Conservation (phyloP, 768 basidiomycete genomes). For the Rhodocollybia butyracea region DNA sequence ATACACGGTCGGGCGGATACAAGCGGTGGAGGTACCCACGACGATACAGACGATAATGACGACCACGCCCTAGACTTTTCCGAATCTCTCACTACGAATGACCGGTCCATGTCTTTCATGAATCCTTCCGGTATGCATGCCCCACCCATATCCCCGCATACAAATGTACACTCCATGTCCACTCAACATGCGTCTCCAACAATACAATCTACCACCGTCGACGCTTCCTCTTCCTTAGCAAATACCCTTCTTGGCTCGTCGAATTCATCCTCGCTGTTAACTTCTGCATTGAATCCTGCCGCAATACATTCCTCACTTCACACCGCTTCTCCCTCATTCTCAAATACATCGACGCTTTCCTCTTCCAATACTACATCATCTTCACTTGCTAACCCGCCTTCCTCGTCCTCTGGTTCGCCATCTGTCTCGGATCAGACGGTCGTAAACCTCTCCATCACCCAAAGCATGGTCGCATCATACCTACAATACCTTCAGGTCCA, state of each 20-base stretch:
- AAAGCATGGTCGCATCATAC: slow-evolving; percentile 53
- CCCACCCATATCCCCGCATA: slow-evolving; percentile 4
- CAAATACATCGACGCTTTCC: slow-evolving; percentile 14
- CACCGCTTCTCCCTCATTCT: slow-evolving; percentile 6
- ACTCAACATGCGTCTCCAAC: slow-evolving; percentile 4
- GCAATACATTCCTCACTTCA: background rate
- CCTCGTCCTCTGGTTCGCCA: slow-evolving; percentile 9
- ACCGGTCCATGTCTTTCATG: slow-evolving; percentile 20
- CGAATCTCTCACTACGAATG: slow-evolving; percentile 30
- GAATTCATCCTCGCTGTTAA: slow-evolving; percentile 1
- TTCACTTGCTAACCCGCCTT: no score
- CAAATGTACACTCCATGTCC: background rate
- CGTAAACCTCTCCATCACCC: slow-evolving; percentile 50
- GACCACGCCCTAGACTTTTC: slow-evolving; percentile 35
- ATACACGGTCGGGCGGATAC: background rate
- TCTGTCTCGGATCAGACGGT: slow-evolving; percentile 36
- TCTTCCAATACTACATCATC: background rate
- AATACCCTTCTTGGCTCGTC: slow-evolving; percentile 1
- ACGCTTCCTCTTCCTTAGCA: background rate
- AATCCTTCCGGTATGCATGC: background rate
- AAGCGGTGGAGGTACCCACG: slow-evolving; percentile 35
- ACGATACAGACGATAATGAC: slow-evolving; percentile 50
- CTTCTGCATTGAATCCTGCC: slow-evolving; percentile 1
- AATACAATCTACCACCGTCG: slow-evolving; percentile 11
- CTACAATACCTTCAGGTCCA: slow-evolving; percentile 64